A percentile compares a stretch with the other conserved stretches of the same genome.
Evolutionary conservation across 768 basidiomycete species (phyloP).

Genomic region (Inosperma sp.): DNA sequence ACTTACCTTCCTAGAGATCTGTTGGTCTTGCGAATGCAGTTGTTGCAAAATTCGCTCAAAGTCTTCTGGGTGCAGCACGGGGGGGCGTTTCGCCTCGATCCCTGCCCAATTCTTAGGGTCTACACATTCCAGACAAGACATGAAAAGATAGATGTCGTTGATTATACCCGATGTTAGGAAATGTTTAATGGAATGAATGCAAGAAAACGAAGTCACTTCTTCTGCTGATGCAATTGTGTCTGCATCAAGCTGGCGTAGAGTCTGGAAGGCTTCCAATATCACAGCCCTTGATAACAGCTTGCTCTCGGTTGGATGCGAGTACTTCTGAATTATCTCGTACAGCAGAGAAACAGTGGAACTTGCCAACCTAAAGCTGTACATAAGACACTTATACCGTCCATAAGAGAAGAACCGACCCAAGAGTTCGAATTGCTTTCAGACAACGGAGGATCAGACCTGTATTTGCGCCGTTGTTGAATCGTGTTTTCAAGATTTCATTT

Average conservation of each 20-base stretch:
- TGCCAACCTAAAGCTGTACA: conserved; percentile 6
- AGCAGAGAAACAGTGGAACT: conserved; percentile 15
- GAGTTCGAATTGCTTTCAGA: conserved; percentile 13
- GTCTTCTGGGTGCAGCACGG: conserved; percentile 65
- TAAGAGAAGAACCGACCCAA: conserved; percentile 10
- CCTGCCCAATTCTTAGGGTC: conserved; percentile 68
- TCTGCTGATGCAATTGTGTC: conserved; percentile 27
- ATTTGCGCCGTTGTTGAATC: conserved; percentile 9
- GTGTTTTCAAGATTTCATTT: conserved; percentile 17
- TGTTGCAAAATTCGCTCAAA: conserved; percentile 69
- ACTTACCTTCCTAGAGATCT: conserved; percentile 56
- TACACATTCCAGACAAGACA: conserved; percentile 57
- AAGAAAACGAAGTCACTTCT: conserved; percentile 26
- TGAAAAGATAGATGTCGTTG: conserved; percentile 62
- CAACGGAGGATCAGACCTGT: conserved; percentile 12
- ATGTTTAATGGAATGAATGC: conserved; percentile 47
- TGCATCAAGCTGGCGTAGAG: conserved; percentile 29
- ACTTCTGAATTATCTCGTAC: conserved; percentile 17
- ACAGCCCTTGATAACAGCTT: conserved; percentile 16
- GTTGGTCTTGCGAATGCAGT: conserved; percentile 53
- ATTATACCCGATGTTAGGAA: conserved; percentile 53
- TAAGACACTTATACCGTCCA: neutral
- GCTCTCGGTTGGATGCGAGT: conserved; percentile 2
- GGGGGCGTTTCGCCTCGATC: conserved; percentile 41
- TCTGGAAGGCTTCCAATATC: conserved; percentile 35